Evolutionary conservation across 2,329 filamentous ascomycete genomes (phyloP), one percentile per base, ranked within the genome.

Genomic region (Aspergillus costaricaensis): DNA sequence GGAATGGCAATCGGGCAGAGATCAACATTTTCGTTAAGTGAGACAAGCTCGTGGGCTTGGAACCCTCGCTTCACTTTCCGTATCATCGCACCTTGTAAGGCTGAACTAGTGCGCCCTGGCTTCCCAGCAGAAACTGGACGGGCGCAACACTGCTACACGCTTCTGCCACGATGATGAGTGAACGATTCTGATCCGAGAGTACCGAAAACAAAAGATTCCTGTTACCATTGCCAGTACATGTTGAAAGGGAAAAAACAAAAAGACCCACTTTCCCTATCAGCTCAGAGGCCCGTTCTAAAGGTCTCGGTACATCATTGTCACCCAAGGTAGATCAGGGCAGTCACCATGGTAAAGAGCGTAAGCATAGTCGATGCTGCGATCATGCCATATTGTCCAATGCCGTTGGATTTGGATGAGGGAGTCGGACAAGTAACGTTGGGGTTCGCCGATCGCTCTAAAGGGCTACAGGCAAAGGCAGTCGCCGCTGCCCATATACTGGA

Each of bases 401-500:
- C 15, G 4, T 17, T 41, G 2, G 51, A 54, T 27, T 27, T 9
- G 51, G 12, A 12, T 1, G 51, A 14, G 3, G 4, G 14, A 19
- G 51, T 17, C 21, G 51, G 51, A 43, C 51, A 54, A 7, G 32
- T 54, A 10, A 54, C 51, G 3, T 43, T 54, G 38, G 51, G 51
- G 36, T 54, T 15, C 7, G 17, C 19, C 14, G 32, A 38, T 14
- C 3, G 12, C 36, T 54, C 21, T 7, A 3, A 2, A 30, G 51
- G 51, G 15, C 8, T 7, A 48, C 56, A 59, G 7, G 51, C 47
- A 10, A 2, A 23, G 8, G 39, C 41, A 9, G 53, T 63, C 14
- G 56, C 39, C 8, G 19, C 39, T 5, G 59, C 53, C 14, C 30
- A 39, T 8, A 62, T 55, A 21, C 43, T 57, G 6, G 52, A 55